A percentile compares a stretch with the other conserved stretches of the same genome.
phyloP scores from a whole-genome alignment of 139 green algal species.

The Chlorella sp. region DNA sequence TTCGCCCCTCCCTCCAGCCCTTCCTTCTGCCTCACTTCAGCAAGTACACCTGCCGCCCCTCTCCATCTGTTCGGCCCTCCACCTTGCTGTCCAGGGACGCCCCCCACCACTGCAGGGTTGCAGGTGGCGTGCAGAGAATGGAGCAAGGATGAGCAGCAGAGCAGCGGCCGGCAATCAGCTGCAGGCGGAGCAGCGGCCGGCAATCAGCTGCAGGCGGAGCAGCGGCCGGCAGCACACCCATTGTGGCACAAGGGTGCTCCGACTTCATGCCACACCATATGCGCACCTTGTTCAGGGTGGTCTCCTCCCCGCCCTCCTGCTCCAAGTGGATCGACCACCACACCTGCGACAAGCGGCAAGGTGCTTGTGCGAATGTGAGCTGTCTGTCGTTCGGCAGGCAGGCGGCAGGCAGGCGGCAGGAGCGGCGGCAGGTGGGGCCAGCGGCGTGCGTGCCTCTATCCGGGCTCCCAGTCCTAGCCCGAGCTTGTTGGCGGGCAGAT shows the following conservation, averaged over 20 bases:
- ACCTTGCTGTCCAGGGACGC: not conserved
- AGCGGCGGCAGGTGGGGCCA: too few relatives aligned
- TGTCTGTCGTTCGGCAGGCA: too few relatives aligned
- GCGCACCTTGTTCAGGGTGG: not conserved
- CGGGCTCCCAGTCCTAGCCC: not conserved
- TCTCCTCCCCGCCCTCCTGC: not conserved
- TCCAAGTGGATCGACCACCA: not conserved
- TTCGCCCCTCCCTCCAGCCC: too few relatives aligned
- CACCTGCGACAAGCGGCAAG: too few relatives aligned
- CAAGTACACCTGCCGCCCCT: constrained; percentile 18
- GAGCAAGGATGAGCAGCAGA: too few relatives aligned
- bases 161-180: not conserved
- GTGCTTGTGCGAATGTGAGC: too few relatives aligned
- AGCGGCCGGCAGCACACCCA: too few relatives aligned
- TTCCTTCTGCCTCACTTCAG: constrained; percentile 5
- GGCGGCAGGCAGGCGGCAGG: too few relatives aligned
- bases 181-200: not conserved
- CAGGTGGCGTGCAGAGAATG: not conserved
- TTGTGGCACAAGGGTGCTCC: too few relatives aligned
- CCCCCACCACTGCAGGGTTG: constrained; percentile 29
- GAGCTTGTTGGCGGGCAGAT: not conserved
- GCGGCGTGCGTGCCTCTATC: not conserved
- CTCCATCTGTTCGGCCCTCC: not conserved
- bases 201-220: not conserved
- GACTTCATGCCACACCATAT: too few relatives aligned